These are phyloP conservation scores for Scorias spongiosa DNA, from an alignment of 2,329 filamentous ascomycete genomes.

Conservation along the genomic window DNA sequence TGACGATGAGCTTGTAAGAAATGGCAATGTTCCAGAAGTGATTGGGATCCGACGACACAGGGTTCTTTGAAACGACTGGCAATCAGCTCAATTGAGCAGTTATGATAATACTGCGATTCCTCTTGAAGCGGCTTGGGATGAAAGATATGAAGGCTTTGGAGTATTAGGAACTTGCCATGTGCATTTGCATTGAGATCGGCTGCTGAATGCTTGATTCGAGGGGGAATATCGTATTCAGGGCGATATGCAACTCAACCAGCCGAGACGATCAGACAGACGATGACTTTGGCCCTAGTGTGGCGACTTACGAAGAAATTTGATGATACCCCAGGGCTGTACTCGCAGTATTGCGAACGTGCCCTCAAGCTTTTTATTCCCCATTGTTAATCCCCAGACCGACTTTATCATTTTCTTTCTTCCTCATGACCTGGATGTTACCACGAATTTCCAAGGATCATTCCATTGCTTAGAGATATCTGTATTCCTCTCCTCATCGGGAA, in stretches of 20 bases:
- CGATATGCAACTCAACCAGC: background rate
- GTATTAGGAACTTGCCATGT: too few relatives aligned
- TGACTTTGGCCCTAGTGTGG: background rate
- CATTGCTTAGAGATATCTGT: background rate
- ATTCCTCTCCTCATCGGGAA: background rate
- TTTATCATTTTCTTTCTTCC: too few relatives aligned
- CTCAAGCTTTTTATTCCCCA: background rate
- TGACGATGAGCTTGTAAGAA: conserved; percentile 84
- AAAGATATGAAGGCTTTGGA: too few relatives aligned
- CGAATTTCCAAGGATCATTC: background rate
- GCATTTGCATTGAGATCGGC: too few relatives aligned
- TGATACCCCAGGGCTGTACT: background rate
- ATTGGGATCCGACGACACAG: background rate
- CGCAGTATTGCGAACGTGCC: background rate
- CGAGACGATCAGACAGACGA: background rate
- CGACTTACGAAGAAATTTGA: background rate
- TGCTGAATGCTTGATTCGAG: too few relatives aligned
- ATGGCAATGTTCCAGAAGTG: background rate
- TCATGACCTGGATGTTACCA: too few relatives aligned
- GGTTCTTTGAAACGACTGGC: background rate
- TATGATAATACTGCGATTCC: background rate
- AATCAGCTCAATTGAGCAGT: background rate
- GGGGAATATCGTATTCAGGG: too few relatives aligned
- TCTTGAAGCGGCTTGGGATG: too few relatives aligned
- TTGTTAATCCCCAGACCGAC: background rate